Evolutionary conservation across 2,329 filamentous ascomycete species (phyloP), one percentile per base, ranked within the genome.

Genomic region (Furcasterigmium sp.): DNA sequence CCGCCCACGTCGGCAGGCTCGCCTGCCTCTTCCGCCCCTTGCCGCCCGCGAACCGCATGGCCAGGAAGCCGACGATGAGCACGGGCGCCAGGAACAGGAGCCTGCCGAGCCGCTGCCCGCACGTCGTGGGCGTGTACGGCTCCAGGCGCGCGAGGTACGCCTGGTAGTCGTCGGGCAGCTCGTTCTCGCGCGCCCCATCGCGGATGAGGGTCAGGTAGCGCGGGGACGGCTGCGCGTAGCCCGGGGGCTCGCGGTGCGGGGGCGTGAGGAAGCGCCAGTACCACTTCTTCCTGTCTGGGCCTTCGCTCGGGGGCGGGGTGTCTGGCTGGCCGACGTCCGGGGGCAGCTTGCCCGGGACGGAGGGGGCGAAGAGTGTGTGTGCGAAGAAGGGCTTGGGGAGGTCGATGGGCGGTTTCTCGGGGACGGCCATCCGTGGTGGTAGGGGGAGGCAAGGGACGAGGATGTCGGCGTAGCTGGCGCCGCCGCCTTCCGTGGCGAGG

Each of bases 401-500:
- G 3, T 67, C 64, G 18, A 68, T 74, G 0, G 68, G 63, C 2
- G 87, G 86, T 39, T 72, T 68, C 43, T 82, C 72, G 0, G 88
- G 84, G 0, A 93, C 77, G 0, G 73, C 69, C 10, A 76, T 59
- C 4, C 72, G 67, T 11, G 75, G 65, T 0, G 80, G 72, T 8
- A 96, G 75, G 0, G 82, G 73, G 50, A 88, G 72, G 63, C 91
- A 96, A 21, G 85, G 80, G 11, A 95, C 82, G 0, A 88, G 58
- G 10, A 95, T 80, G 58, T 97, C 90, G 44, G 84, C 72, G 68
- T 98, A 98, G n/a, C 83, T 77, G 3, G 82, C 68, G 15, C 91
- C 91, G 25, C 87, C 91, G 41, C 91, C 91, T 62, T 98, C 93
- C 5, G 91, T 96, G 5, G 84, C 84, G 47, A 97, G 84, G 53